Evolutionary conservation across 2,329 filamentous ascomycete genomes (phyloP), one percentile per base, ranked within the genome.

Genomic region (Xylariales sp.): DNA sequence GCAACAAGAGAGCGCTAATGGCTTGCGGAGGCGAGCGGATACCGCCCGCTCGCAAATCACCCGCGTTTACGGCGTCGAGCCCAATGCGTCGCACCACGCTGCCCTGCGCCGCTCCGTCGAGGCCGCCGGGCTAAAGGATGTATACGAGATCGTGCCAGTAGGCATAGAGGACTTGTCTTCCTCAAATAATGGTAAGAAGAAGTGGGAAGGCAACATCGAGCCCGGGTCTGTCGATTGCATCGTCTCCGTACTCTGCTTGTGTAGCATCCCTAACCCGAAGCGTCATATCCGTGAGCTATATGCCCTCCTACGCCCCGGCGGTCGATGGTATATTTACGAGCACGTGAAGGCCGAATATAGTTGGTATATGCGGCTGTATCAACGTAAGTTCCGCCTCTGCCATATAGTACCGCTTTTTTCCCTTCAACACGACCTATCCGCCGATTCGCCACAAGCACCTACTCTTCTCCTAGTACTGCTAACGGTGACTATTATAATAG

Each of bases 11-110:
- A 5, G 12, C 12, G 4, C 1, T 12, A 41, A 12, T 12, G 10
- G 39, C 39, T 14, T 41, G 9, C 39, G 30, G 48, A 60, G 58
- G 43, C 48, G 63, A 9, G 10, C 32, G 16, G 30, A 62, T 5
- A 69, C 69, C 34, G 60, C 62, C 56, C 66, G 65, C 49, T 69
- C 10, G 56, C 71, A 41, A 1, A 74, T 87, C 62, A 82, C 78
- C 39, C 83, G 81, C 39, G 80, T 91, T 50, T 90, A 87, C 72
- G 90, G 89, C 62, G 83, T 91, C 4, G 90, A 92, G 78, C 90
- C 90, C 3, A 91, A 90, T 75, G 62, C 75, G 0, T 82, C 81
- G 43, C 85, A 87, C 62, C 86, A 89, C 70, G 75, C 75, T 0
- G 77, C 77, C 5, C 79, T 92, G 59, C 78, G 80, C 0, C 74